These are phyloP conservation scores for Suhomyces coccinellae DNA, from an alignment of 1,139 yeast genomes.

Conservation along the genomic window DNA sequence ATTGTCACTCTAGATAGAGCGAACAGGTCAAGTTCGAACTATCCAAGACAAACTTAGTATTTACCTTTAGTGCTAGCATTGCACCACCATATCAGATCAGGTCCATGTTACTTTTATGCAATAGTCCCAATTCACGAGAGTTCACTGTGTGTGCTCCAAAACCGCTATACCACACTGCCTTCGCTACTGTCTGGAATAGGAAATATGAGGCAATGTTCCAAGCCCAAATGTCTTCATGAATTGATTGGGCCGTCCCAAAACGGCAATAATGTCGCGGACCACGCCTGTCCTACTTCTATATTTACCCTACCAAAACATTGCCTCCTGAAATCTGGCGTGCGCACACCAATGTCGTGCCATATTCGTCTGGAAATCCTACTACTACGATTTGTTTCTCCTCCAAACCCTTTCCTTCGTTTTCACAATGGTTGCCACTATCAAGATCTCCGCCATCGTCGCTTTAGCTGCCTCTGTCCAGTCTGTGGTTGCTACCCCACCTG, in stretches of 20 bases:
- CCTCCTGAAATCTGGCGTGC: background rate
- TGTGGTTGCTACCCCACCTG: constrained; percentile 77
- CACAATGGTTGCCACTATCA: constrained; percentile 21
- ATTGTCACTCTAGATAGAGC: no score
- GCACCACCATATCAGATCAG: no score
- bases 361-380: constrained; percentile 5
- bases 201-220: no score
- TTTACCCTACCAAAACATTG: background rate
- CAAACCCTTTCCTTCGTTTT: constrained; percentile 9
- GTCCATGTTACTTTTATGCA: no score
- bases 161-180: no score
- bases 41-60: no score
- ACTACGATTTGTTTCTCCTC: background rate
- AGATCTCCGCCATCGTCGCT: constrained; percentile 49
- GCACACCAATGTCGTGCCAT: constrained; percentile 4
- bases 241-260: constrained; percentile 3
- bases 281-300: constrained; percentile 7
- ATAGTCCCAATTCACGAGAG: no score
- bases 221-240: no score
- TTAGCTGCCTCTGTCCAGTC: constrained; percentile 50
- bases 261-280: constrained; percentile 11
- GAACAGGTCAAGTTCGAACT: no score
- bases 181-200: no score
- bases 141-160: no score
- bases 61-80: no score